Evolutionary conservation across 305 asterid genomes (phyloP), one percentile per base, ranked within the genome.

Genomic region (Fraxinus dipetala): DNA sequence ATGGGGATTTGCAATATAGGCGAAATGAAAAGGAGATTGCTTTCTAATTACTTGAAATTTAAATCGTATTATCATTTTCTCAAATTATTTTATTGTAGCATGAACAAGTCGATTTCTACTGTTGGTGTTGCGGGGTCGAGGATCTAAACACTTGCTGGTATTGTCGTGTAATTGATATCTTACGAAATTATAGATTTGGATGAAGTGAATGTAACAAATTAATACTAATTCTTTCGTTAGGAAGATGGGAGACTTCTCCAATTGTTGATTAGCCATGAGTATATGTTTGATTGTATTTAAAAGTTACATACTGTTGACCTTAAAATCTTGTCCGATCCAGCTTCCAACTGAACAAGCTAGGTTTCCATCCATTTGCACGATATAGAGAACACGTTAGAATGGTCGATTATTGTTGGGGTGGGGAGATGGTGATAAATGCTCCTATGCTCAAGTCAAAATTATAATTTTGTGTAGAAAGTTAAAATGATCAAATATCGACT

Each of bases 1-100:
- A 76, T 80, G 80, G 75, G 59, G 67, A 78, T 40, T 6, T 65
- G 63, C 7, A 43, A 2, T n/a, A 85, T 20, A 34, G 59, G 70
- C 40, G 38, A 36, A 51, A 67, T 20, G 72, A 31, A 75, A 69
- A 51, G 48, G 83, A 35, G 20, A 34, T 81, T 59, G 56, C 80
- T 74, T 26, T 79, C 67, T 73, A 18, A 9, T 74, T 67, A 7
- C 75, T 31, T 70, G 40, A 70, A 31, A 70, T 70, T 70, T 70
- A 70, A 70, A 70, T 70, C 24, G 7, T 31, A 26, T 70, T 18
- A 31, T 31, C 24, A 6, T 70, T 10, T 31, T 31, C 75, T 30
- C 20, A 70, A 70, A 70, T 65, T 22, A 65, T 3, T 65, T 26
- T 26, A 24, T 26, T 65, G n/a, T 65, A 26, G 16, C 72, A 22